Conservation (phyloP, 2,329 filamentous ascomycete genomes). For the Fusarium multiceps region DNA sequence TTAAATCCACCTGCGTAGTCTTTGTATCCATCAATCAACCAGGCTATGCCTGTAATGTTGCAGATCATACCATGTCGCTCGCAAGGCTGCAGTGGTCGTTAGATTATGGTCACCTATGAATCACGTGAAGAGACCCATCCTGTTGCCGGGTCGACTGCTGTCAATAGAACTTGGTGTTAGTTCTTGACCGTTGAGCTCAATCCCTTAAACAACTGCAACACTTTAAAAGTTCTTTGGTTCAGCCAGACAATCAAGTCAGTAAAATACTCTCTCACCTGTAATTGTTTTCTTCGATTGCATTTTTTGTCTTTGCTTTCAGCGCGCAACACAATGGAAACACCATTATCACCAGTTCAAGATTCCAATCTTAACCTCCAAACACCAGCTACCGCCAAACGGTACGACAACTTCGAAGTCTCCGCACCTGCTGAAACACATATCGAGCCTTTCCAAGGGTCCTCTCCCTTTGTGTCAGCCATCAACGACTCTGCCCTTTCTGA, state of each 20-base stretch:
- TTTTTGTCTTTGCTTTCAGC: slow-evolving; percentile 33
- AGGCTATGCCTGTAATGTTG: neutral
- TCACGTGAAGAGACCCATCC: slow-evolving; percentile 18
- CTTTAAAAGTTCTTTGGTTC: slow-evolving; percentile 17
- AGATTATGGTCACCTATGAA: neutral
- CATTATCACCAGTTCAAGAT: slow-evolving; percentile 42
- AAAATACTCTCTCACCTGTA: neutral
- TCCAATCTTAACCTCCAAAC: slow-evolving; percentile 46
- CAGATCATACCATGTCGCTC: slow-evolving; percentile 6
- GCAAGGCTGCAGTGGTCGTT: neutral
- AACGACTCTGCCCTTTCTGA: slow-evolving; percentile 50
- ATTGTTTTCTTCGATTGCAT: slow-evolving; percentile 21
- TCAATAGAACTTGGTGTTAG: slow-evolving; percentile 31
- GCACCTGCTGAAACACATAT: slow-evolving; percentile 21
- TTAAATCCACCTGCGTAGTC: neutral
- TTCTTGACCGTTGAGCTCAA: slow-evolving; percentile 22
- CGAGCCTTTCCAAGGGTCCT: slow-evolving; percentile 38
- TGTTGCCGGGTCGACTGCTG: slow-evolving; percentile 39
- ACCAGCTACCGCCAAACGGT: slow-evolving; percentile 32
- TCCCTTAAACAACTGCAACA: slow-evolving; percentile 29
- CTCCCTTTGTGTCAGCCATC: slow-evolving; percentile 46
- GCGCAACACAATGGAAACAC: slow-evolving; percentile 43
- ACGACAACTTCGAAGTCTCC: slow-evolving; percentile 43
- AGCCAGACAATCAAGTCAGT: slow-evolving; percentile 11
- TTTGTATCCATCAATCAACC: neutral